phyloP scores from a whole-genome alignment of 2,329 filamentous ascomycete species.

The Paecilomyces formosus region DNA sequence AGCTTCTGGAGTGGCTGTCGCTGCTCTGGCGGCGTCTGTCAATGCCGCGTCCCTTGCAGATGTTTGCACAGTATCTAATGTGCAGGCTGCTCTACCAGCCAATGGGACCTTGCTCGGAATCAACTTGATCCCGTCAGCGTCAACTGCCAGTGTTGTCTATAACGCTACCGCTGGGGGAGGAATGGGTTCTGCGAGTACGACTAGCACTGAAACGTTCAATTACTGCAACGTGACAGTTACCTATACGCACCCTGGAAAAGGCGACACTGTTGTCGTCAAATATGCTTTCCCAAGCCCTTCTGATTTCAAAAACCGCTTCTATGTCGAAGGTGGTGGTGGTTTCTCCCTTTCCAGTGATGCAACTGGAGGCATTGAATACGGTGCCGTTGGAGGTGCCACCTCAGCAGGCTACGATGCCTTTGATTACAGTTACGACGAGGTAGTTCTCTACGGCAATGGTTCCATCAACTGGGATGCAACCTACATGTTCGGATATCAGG shows the following conservation, averaged over 20 bases:
- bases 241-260: conserved; percentile 38
- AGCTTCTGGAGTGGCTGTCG: conserved; percentile 8
- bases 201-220: conserved; percentile 8
- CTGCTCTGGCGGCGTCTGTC: conserved; percentile 19
- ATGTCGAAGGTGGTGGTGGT: conserved; percentile 42
- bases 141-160: conserved; percentile 33
- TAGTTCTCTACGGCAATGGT: conserved; percentile 32
- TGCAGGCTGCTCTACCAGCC: conserved; percentile 35
- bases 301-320: conserved; percentile 39
- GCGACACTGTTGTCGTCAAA: conserved; percentile 28
- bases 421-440: conserved; percentile 29
- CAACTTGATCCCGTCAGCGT: conserved; percentile 32
- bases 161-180: conserved; percentile 23
- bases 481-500: conserved; percentile 46
- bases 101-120: conserved; percentile 38
- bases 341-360: conserved; percentile 45
- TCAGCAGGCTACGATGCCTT: conserved; percentile 47
- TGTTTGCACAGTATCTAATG: conserved; percentile 37
- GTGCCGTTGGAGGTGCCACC: conserved; percentile 43
- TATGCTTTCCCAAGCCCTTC: conserved; percentile 39
- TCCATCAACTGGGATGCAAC: conserved; percentile 44
- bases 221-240: conserved; percentile 42
- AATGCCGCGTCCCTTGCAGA: conserved; percentile 30
- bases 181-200: conserved; percentile 5
- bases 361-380: conserved; percentile 39